A percentile compares a stretch with the other conserved stretches of the same genome.
These are phyloP conservation scores for Oryza officinalis DNA, from an alignment of 176 grass and related monocot species.

Conservation along the genomic window DNA sequence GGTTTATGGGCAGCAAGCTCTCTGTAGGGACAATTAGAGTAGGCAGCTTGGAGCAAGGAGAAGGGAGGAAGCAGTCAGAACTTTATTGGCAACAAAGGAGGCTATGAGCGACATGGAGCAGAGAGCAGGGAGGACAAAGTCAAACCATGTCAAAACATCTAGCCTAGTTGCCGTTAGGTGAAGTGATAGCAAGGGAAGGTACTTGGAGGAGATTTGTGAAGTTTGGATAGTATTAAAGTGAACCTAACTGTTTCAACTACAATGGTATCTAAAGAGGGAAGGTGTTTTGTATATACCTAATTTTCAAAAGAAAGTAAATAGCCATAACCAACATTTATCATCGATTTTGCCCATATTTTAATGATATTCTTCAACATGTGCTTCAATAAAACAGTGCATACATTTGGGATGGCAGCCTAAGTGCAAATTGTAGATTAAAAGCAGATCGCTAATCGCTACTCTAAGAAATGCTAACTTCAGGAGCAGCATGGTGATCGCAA, in stretches of 20 bases:
- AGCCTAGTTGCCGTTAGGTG: not conserved
- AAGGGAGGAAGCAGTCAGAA: not conserved
- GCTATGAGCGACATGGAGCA: not conserved
- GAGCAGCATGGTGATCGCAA: slow-evolving; percentile 17
- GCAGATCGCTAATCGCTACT: not conserved
- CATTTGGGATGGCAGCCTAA: not conserved
- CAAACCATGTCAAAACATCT: not conserved
- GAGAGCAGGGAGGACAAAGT: not conserved
- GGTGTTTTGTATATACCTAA: not conserved
- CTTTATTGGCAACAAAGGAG: not conserved
- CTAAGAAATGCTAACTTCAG: not conserved
- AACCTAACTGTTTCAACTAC: not conserved
- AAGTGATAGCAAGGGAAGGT: not conserved
- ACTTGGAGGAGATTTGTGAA: not conserved
- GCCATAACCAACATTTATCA: not conserved
- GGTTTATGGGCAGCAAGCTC: not conserved
- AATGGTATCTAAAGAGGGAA: not conserved
- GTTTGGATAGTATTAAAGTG: not conserved
- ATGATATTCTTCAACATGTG: not conserved
- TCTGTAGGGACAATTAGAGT: not conserved
- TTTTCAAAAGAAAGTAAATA: not conserved
- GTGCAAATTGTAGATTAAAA: slow-evolving; percentile 24
- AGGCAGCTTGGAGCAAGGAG: not conserved
- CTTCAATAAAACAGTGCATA: not conserved
- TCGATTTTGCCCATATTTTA: not conserved